Conservation (phyloP, 768 basidiomycete species). For the Suillus placidus region DNA sequence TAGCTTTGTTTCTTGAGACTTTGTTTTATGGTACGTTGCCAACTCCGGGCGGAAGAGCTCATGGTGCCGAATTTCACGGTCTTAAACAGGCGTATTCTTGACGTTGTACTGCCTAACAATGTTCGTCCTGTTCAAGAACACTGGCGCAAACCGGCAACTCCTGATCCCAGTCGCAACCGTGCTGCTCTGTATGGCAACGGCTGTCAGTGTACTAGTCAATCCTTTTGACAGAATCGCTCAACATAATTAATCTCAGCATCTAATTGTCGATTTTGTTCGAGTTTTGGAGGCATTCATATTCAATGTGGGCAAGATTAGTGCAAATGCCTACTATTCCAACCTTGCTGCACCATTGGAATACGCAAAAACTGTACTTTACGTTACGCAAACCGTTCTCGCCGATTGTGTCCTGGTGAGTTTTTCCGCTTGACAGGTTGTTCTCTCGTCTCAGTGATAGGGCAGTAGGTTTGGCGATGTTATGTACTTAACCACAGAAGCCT, state of each 20-base stretch:
- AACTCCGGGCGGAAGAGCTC: neutral
- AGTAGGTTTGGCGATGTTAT: slow-evolving; percentile 1
- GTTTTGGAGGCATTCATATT: neutral
- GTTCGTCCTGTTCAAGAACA: neutral
- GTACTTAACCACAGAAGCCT: neutral
- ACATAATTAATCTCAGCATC: neutral
- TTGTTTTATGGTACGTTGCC: neutral
- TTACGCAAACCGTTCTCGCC: neutral
- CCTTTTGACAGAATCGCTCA: neutral
- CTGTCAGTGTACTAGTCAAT: neutral
- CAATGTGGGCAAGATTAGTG: neutral
- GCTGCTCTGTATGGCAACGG: neutral
- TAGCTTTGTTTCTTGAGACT: neutral
- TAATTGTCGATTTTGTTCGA: neutral
- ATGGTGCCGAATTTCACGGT: neutral
- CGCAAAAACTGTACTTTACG: neutral
- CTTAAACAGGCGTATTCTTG: neutral
- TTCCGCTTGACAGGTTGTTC: neutral
- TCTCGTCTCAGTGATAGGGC: neutral
- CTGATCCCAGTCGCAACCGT: neutral
- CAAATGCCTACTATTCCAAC: neutral
- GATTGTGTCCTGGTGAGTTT: neutral
- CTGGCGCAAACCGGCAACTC: neutral
- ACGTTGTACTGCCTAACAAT: neutral
- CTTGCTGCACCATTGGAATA: neutral